These are phyloP conservation scores for Boletus edulis DNA, from an alignment of 768 basidiomycete genomes.

Conservation along the genomic window DNA sequence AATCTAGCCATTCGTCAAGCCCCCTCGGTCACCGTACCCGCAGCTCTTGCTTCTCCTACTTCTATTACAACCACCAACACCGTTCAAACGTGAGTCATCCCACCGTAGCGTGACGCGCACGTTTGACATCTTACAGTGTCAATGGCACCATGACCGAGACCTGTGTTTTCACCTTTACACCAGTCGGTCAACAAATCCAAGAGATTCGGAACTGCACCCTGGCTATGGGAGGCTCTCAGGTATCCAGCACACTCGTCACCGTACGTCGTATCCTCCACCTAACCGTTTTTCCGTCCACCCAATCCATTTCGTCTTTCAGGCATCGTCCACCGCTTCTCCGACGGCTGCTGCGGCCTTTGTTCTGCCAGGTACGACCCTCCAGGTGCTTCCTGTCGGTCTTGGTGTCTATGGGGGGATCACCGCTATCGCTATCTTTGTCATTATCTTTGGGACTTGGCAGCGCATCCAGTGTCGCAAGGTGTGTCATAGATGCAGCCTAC, in stretches of 20 bases:
- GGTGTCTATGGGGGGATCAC: constrained; percentile 85
- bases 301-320: not conserved
- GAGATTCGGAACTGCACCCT: constrained; percentile 55
- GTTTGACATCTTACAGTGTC: constrained; percentile 31
- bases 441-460: constrained; percentile 84
- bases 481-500: constrained; percentile 11
- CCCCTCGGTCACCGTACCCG: constrained; percentile 15
- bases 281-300: not conserved
- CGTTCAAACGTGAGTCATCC: constrained; percentile 39
- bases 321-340: constrained; percentile 31
- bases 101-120: not conserved
- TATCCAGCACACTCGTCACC: constrained; percentile 9
- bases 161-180: constrained; percentile 59
- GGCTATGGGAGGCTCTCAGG: constrained; percentile 22
- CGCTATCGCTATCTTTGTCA: constrained; percentile 76
- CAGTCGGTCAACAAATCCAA: constrained; percentile 48
- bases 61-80: constrained; percentile 36
- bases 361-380: constrained; percentile 70
- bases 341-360: constrained; percentile 42
- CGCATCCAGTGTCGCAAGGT: constrained; percentile 86
- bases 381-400: constrained; percentile 79
- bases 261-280: not conserved
- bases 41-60: constrained; percentile 31
- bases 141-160: constrained; percentile 53
- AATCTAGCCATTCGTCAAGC: constrained; percentile 20